phyloP scores from a whole-genome alignment of 208 protist species.

The Trypanosoma brucei region DNA sequence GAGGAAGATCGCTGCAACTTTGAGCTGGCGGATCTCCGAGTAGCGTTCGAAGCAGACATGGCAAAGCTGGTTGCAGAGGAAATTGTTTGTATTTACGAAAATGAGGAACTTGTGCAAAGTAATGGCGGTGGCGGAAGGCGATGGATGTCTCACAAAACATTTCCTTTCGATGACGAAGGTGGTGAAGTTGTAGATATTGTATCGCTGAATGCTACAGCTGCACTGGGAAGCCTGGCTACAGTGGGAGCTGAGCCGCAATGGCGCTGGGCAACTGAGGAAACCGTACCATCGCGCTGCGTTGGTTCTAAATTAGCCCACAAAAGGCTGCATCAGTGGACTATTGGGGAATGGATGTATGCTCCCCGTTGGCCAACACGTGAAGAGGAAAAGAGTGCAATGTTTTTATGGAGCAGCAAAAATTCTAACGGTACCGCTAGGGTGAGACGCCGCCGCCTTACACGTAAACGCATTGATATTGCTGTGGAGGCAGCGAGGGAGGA shows the following conservation, averaged over 20 bases:
- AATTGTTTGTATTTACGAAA: slow-evolving; percentile 43
- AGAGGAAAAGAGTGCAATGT: slow-evolving; percentile 20
- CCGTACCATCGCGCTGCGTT: not conserved
- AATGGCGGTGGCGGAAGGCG: slow-evolving; percentile 9
- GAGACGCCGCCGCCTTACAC: slow-evolving; percentile 36
- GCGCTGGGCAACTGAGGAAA: slow-evolving; percentile 39
- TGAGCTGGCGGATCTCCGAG: slow-evolving; percentile 51
- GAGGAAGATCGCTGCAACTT: slow-evolving; percentile 58
- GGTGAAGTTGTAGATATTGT: slow-evolving; percentile 43
- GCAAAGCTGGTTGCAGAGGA: slow-evolving; percentile 23
- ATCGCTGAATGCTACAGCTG: slow-evolving; percentile 26
- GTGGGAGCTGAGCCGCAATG: slow-evolving; percentile 11
- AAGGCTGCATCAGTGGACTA: slow-evolving; percentile 46
- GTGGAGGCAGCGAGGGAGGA: slow-evolving; percentile 24
- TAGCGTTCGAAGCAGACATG: slow-evolving; percentile 37
- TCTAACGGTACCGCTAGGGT: slow-evolving; percentile 17
- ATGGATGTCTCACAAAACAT: slow-evolving; percentile 51
- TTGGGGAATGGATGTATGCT: slow-evolving; percentile 61
- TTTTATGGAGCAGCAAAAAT: slow-evolving; percentile 31
- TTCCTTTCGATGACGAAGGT: slow-evolving; percentile 49
- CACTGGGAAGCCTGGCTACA: not conserved
- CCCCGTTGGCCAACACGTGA: slow-evolving; percentile 39
- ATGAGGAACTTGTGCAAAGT: slow-evolving; percentile 33
- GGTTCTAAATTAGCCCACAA: slow-evolving; percentile 28
- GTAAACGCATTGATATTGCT: slow-evolving; percentile 37